These are phyloP conservation scores for Dipodascus geniculatus DNA, from an alignment of 805 yeast genomes.

Conservation along the genomic window DNA sequence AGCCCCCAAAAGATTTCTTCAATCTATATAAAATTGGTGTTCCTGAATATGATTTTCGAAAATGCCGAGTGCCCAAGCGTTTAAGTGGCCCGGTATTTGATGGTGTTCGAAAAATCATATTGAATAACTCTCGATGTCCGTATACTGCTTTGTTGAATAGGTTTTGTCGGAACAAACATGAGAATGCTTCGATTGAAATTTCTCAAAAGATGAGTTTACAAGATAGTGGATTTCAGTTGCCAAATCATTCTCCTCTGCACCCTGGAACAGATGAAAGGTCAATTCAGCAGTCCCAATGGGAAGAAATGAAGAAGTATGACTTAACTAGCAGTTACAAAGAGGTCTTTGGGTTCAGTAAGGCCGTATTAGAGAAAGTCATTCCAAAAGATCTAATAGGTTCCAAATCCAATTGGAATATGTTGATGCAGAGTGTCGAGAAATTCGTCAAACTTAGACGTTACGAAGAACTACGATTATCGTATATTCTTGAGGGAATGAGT, in stretches of 20 bases:
- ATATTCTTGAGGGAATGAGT: slow-evolving; percentile 28
- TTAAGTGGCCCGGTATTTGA: neutral
- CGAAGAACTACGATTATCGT: slow-evolving; percentile 26
- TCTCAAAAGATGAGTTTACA: slow-evolving; percentile 1
- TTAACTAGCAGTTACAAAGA: neutral
- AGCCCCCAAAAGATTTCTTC: neutral
- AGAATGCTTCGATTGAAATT: slow-evolving; percentile 18
- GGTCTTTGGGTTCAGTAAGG: slow-evolving; percentile 9
- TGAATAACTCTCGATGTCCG: neutral
- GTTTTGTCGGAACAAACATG: slow-evolving; percentile 13
- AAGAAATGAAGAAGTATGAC: neutral
- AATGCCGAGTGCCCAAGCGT: neutral
- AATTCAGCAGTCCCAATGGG: neutral
- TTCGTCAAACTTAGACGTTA: slow-evolving; percentile 30
- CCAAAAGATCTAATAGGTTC: slow-evolving; percentile 46
- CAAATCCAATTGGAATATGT: slow-evolving; percentile 31
- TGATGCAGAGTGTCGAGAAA: slow-evolving; percentile 28
- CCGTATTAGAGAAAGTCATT: slow-evolving; percentile 35
- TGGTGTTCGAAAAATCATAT: neutral
- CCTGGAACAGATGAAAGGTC: neutral
- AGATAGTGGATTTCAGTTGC: neutral
- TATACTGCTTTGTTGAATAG: neutral
- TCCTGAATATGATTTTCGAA: neutral
- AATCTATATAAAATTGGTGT: neutral
- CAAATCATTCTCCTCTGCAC: neutral